A percentile compares a stretch with the other conserved stretches of the same genome.
These are phyloP conservation scores for Metrosideros polymorpha DNA, from an alignment of 441 rosid genomes.

Conservation along the genomic window DNA sequence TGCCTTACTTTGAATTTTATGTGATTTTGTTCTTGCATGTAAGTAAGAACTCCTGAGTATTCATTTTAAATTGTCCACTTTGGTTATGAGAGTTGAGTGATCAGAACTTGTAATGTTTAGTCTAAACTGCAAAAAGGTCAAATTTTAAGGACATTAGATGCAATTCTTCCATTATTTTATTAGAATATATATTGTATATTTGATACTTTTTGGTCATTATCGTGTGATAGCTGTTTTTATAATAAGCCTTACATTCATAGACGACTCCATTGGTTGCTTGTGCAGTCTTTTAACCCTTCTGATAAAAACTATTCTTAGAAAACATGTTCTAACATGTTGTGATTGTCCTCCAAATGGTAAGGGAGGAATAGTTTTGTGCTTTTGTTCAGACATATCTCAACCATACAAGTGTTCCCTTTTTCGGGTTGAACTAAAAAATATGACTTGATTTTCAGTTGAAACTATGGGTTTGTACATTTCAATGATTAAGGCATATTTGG, in stretches of 20 bases:
- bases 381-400: background rate
- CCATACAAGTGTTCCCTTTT: background rate
- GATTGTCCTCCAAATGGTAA: background rate
- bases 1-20: background rate
- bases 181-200: background rate
- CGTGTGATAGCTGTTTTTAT: background rate
- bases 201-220: background rate
- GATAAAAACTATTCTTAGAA: background rate
- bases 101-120: background rate
- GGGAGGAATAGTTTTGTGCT: background rate
- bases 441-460: background rate
- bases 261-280: background rate
- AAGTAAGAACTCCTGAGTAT: background rate
- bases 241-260: background rate
- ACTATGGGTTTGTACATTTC: background rate
- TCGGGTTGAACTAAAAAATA: background rate
- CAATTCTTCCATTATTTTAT: background rate
- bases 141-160: background rate
- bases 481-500: background rate
- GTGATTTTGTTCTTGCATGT: background rate
- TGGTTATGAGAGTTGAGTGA: background rate
- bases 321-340: background rate
- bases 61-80: background rate
- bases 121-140: background rate
- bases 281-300: background rate